A percentile compares a stretch with the other conserved stretches of the same genome.
Conservation (phyloP, 2,329 filamentous ascomycete genomes). For the Endoconidiophora polonica region DNA sequence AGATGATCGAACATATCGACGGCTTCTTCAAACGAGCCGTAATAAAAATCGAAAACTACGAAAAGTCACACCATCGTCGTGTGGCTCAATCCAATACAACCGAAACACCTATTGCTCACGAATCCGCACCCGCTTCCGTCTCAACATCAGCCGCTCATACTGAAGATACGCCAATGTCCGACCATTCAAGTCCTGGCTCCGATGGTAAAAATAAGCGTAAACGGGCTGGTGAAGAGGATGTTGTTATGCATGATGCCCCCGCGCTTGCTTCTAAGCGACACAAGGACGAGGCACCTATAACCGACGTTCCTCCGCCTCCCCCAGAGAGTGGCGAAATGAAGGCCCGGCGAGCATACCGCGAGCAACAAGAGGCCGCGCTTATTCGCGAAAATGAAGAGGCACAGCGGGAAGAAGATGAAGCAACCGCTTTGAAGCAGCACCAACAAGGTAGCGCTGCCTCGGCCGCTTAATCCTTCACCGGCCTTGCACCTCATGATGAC, state of each 20-base stretch:
- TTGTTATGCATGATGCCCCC: slow-evolving; percentile 1
- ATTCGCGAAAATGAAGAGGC: slow-evolving; percentile 38
- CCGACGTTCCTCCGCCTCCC: slow-evolving; percentile 26
- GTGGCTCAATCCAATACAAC: slow-evolving; percentile 23
- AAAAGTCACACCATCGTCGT: slow-evolving; percentile 21
- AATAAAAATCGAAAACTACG: slow-evolving; percentile 51
- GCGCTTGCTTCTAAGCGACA: slow-evolving; percentile 27
- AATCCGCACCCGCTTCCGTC: slow-evolving; percentile 15
- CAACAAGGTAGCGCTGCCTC: slow-evolving; percentile 12
- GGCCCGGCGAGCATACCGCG: slow-evolving; percentile 29
- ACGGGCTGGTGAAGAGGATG: slow-evolving; percentile 26
- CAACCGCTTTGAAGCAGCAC: slow-evolving; percentile 14
- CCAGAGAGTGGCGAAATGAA: slow-evolving; percentile 22
- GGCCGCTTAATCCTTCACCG: slow-evolving; percentile 2
- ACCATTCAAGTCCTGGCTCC: slow-evolving; percentile 21
- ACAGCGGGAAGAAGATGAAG: slow-evolving; percentile 33
- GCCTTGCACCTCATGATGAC: no score
- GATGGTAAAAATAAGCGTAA: slow-evolving; percentile 48
- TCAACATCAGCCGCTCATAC: slow-evolving; percentile 13
- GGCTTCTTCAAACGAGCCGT: slow-evolving; percentile 80
- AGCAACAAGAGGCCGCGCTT: slow-evolving; percentile 34
- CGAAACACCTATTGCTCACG: slow-evolving; percentile 13
- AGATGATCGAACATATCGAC: slow-evolving; percentile 68
- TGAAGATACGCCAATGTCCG: slow-evolving; percentile 17
- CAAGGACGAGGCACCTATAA: slow-evolving; percentile 24